Conservation (phyloP, 139 green algal genomes). For the Coccomyxa sp. region DNA sequence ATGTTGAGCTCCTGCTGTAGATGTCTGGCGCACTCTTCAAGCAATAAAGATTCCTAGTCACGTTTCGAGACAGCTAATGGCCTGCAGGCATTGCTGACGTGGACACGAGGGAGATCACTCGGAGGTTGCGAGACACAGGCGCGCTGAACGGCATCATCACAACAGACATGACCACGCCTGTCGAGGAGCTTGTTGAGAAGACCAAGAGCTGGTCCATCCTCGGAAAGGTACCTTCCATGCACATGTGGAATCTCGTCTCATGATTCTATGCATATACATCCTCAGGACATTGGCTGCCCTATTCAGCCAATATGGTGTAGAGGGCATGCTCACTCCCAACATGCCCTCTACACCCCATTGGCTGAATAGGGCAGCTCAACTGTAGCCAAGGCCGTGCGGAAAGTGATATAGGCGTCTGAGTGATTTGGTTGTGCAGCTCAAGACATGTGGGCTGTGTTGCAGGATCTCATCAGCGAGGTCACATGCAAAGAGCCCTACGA, state of each 20-base stretch:
- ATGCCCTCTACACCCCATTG: not conserved
- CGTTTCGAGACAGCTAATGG: too few species aligned
- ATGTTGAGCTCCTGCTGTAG: too few species aligned
- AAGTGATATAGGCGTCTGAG: too few species aligned
- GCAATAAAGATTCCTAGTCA: too few species aligned
- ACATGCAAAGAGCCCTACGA: slow-evolving; percentile 87
- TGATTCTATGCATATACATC: not conserved
- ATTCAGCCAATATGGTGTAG: not conserved
- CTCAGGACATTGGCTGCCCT: not conserved
- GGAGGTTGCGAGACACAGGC: slow-evolving; percentile 80
- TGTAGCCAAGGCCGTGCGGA: too few species aligned
- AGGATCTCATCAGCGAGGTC: slow-evolving; percentile 35
- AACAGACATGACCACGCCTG: slow-evolving; percentile 59
- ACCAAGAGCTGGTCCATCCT: slow-evolving; percentile 91
- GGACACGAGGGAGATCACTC: slow-evolving; percentile 94
- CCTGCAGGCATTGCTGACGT: slow-evolving; percentile 80
- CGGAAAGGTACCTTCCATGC: slow-evolving; percentile 71
- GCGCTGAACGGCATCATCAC: slow-evolving; percentile 83
- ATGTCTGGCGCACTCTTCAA: too few species aligned
- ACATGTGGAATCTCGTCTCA: not conserved
- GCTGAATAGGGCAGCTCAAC: not conserved
- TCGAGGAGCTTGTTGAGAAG: slow-evolving; percentile 81
- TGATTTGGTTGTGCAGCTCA: too few species aligned
- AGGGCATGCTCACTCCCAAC: too few species aligned
- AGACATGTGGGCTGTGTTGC: too few species aligned